These are phyloP conservation scores for Posidonia australis DNA, from an alignment of 106 monocot species.

Conservation along the genomic window DNA sequence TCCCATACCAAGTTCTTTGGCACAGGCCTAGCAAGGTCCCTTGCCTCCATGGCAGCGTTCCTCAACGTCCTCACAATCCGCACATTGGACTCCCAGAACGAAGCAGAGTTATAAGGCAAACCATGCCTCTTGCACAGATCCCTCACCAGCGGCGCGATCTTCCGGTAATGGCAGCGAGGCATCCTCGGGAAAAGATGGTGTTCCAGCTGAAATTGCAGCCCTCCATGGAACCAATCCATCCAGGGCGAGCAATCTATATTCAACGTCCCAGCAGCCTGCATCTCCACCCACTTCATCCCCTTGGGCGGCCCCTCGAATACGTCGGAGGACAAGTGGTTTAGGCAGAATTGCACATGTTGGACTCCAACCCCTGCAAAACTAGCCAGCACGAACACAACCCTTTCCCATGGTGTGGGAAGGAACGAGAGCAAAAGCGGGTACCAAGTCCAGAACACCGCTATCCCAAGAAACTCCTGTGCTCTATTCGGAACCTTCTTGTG, in stretches of 20 bases:
- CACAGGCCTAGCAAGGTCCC: slow-evolving; percentile 16
- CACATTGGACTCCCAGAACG: slow-evolving; percentile 38
- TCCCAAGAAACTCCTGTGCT: slow-evolving; percentile 32
- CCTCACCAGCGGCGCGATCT: slow-evolving; percentile 30
- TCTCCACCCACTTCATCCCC: slow-evolving; percentile 62
- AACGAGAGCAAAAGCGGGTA: slow-evolving; percentile 48
- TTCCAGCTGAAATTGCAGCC: slow-evolving; percentile 58
- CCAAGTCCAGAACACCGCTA: slow-evolving; percentile 54
- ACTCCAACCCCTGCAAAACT: slow-evolving; percentile 40
- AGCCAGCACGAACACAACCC: slow-evolving; percentile 35
- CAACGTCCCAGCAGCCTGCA: slow-evolving; percentile 49
- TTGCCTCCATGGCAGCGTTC: slow-evolving; percentile 44
- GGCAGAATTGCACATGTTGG: slow-evolving; percentile 63
- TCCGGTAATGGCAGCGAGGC: slow-evolving; percentile 36
- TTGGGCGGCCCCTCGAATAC: slow-evolving; percentile 41
- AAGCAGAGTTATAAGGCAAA: slow-evolving; percentile 17
- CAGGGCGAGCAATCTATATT: slow-evolving; percentile 55
- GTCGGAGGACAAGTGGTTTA: slow-evolving; percentile 48
- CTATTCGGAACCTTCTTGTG: slow-evolving; percentile 30
- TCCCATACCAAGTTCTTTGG: slow-evolving; percentile 57
- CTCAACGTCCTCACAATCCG: slow-evolving; percentile 30
- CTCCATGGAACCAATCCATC: slow-evolving; percentile 83
- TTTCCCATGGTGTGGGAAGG: slow-evolving; percentile 45
- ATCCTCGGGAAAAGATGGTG: slow-evolving; percentile 56
- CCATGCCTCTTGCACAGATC: slow-evolving; percentile 51